Evolutionary conservation across 345 rosid genomes (phyloP).

Genomic region (Lumnitzera racemosa): DNA sequence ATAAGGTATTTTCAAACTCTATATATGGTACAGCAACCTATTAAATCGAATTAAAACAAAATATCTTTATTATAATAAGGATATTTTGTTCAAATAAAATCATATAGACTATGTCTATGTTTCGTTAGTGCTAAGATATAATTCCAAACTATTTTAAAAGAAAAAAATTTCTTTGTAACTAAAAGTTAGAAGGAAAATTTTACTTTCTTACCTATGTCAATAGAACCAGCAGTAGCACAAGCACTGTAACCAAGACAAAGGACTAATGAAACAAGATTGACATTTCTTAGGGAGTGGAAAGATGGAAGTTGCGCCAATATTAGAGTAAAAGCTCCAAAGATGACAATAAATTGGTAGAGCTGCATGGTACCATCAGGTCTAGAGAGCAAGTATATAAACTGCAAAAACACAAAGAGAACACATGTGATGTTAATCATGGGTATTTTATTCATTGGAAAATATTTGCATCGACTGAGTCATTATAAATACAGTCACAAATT

Average conservation of each 20-base stretch:
- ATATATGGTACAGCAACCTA: too few relatives aligned
- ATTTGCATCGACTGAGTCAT: too few relatives aligned
- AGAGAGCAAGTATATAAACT: slow-evolving; percentile 43
- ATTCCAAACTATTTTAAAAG: too few relatives aligned
- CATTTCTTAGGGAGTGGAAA: slow-evolving; percentile 52
- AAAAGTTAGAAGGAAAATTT: too few relatives aligned
- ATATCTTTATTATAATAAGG: too few relatives aligned
- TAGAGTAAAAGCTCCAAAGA: slow-evolving; percentile 26
- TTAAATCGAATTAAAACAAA: too few relatives aligned
- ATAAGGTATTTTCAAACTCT: too few relatives aligned
- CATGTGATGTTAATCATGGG: not conserved
- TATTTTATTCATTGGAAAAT: not conserved
- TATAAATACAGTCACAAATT: too few relatives aligned
- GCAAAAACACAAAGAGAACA: slow-evolving; percentile 2
- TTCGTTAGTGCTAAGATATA: too few relatives aligned
- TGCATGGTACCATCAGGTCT: slow-evolving; percentile 33
- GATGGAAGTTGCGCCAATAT: slow-evolving; percentile 56
- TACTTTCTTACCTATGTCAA: slow-evolving; percentile 25
- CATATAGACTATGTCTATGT: too few relatives aligned
- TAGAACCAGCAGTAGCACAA: slow-evolving; percentile 31
- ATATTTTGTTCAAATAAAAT: not conserved
- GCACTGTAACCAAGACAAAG: slow-evolving; percentile 42
- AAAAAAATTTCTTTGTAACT: too few relatives aligned
- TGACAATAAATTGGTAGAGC: slow-evolving; percentile 43
- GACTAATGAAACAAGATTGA: slow-evolving; percentile 41